Evolutionary conservation across 2,329 filamentous ascomycete species (phyloP).

Genomic region (Aspergillus costaricaensis): DNA sequence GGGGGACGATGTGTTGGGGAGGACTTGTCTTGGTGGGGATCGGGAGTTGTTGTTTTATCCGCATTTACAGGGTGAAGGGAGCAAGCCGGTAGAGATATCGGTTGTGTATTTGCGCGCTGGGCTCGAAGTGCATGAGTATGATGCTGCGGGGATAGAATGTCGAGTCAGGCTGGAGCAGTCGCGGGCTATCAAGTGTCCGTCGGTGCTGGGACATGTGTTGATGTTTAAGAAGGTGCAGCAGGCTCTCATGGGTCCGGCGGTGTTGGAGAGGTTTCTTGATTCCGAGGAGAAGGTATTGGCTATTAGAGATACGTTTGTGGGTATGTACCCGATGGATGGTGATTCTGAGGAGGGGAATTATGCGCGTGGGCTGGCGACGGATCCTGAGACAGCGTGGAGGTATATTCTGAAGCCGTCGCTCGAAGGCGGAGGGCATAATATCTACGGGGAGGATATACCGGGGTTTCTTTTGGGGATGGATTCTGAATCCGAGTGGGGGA

Average conservation of each 20-base stretch:
- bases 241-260: slow-evolving; percentile 36
- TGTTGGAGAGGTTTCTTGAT: slow-evolving; percentile 38
- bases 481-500: slow-evolving; percentile 31
- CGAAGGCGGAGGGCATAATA: slow-evolving; percentile 49
- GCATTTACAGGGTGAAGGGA: slow-evolving; percentile 12
- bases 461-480: slow-evolving; percentile 30
- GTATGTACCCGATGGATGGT: slow-evolving; percentile 39
- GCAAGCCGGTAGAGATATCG: slow-evolving; percentile 39
- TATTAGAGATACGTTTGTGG: slow-evolving; percentile 41
- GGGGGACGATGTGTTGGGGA: slow-evolving; percentile 31
- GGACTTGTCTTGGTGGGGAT: slow-evolving; percentile 32
- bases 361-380: slow-evolving; percentile 28
- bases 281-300: slow-evolving; percentile 25
- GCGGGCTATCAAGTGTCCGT: slow-evolving; percentile 49
- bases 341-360: slow-evolving; percentile 28
- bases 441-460: slow-evolving; percentile 43
- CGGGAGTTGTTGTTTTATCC: slow-evolving; percentile 42
- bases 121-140: slow-evolving; percentile 46
- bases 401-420: slow-evolving; percentile 49
- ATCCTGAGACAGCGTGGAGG: slow-evolving; percentile 24
- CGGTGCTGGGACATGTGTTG: slow-evolving; percentile 44
- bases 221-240: slow-evolving; percentile 50
- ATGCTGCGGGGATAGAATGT: slow-evolving; percentile 28
- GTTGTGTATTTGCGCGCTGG: slow-evolving; percentile 49
- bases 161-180: slow-evolving; percentile 43